Evolutionary conservation across 2,329 filamentous ascomycete genomes (phyloP).

Genomic region (Fusarium devonianum): DNA sequence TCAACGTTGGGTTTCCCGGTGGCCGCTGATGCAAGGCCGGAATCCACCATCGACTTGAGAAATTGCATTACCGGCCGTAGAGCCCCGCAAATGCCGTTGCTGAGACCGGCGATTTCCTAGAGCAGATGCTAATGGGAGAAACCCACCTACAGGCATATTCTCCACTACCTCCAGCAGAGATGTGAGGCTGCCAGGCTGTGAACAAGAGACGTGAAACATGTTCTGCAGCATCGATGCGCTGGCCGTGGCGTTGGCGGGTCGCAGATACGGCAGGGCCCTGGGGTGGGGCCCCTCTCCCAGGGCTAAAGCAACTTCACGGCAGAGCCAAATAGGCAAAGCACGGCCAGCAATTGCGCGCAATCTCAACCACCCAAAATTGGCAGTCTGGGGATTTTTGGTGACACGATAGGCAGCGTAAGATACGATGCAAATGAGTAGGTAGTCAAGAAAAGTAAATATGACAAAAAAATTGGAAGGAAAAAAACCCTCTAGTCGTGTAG

Average conservation of each 20-base stretch:
- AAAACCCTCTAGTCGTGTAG: constrained; percentile 18
- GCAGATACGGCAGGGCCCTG: constrained; percentile 41
- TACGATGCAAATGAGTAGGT: constrained; percentile 10
- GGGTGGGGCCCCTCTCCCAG: constrained; percentile 23
- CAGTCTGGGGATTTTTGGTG: constrained; percentile 5
- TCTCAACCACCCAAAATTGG: neutral
- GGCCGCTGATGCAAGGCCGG: neutral
- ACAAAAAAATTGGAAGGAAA: neutral
- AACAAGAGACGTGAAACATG: constrained; percentile 9
- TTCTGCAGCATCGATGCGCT: constrained; percentile 12
- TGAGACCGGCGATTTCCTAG: constrained; percentile 1
- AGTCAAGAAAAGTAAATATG: neutral
- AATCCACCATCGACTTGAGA: too few species aligned
- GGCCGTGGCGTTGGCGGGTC: constrained; percentile 35
- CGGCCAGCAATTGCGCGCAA: neutral
- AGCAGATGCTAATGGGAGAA: neutral
- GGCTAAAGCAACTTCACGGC: constrained; percentile 35
- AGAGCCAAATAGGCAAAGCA: constrained; percentile 1
- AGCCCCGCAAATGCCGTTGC: neutral
- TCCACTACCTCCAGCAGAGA: neutral
- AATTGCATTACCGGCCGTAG: neutral
- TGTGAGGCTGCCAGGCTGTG: constrained; percentile 25
- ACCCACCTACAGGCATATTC: constrained; percentile 21
- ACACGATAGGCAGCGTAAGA: constrained; percentile 10
- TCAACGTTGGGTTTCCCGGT: neutral